A percentile compares a stretch with the other conserved stretches of the same genome.
These are phyloP conservation scores for Xylaria arbuscula DNA, from an alignment of 2,329 filamentous ascomycete genomes.

Conservation along the genomic window DNA sequence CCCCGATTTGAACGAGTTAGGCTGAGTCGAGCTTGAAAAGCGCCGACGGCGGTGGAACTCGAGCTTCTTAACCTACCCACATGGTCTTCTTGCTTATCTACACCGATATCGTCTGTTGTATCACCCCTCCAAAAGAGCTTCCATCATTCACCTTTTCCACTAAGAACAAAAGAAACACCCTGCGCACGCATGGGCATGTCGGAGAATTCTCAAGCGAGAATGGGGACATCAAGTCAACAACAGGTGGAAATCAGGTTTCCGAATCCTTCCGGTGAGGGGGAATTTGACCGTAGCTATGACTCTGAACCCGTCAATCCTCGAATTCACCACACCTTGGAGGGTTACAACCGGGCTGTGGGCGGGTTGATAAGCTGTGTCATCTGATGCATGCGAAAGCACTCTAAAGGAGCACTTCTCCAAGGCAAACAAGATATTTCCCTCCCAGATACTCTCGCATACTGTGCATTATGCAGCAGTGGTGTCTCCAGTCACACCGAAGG, in stretches of 20 bases:
- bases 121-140: conserved; percentile 8
- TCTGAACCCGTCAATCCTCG: conserved; percentile 18
- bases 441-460: not conserved
- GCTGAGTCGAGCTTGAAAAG: conserved; percentile 1
- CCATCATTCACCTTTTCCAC: conserved; percentile 7
- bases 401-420: conserved; percentile 26
- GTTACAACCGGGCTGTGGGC: conserved; percentile 32
- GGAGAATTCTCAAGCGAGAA: not conserved
- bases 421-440: conserved; percentile 25
- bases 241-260: conserved; percentile 20
- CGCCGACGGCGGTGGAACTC: not conserved
- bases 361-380: conserved; percentile 38
- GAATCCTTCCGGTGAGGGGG: conserved; percentile 27
- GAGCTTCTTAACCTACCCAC: not conserved
- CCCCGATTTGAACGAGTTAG: conserved; percentile 13
- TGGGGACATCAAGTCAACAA: conserved; percentile 1
- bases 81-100: not conserved
- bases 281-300: conserved; percentile 6
- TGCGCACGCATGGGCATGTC: conserved; percentile 2
- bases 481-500: conserved; percentile 35
- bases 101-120: not conserved
- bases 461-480: conserved; percentile 10
- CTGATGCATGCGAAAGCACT: conserved; percentile 33
- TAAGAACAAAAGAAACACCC: conserved; percentile 9
- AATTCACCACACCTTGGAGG: conserved; percentile 18